A percentile compares a stretch with the other conserved stretches of the same genome.
phyloP scores from a whole-genome alignment of 345 rosid genomes.

The Gossypium turneri region DNA sequence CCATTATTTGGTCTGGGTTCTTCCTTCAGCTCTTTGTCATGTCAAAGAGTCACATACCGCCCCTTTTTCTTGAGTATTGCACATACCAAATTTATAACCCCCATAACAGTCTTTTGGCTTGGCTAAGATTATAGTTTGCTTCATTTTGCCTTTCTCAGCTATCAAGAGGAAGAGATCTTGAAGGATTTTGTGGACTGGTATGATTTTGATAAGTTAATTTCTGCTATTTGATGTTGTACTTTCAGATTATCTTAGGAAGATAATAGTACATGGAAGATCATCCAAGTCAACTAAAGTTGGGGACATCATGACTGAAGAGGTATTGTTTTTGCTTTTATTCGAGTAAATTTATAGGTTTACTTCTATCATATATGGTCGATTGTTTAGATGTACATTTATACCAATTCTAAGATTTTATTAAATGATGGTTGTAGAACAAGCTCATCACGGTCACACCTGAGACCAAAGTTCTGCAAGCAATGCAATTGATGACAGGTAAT shows the following conservation, averaged over 20 bases:
- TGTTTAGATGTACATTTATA: not conserved
- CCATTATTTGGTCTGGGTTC: not conserved
- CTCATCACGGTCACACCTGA: slow-evolving; percentile 89
- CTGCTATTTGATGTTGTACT: slow-evolving; percentile 11
- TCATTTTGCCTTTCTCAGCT: not conserved
- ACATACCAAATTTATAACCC: not conserved
- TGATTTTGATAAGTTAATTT: not conserved
- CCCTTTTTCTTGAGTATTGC: not conserved
- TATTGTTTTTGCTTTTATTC: slow-evolving; percentile 18
- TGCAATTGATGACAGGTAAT: slow-evolving; percentile 97
- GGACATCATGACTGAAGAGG: slow-evolving; percentile 99
- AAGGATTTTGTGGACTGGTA: not conserved
- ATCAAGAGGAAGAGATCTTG: not conserved
- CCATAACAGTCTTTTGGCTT: not conserved
- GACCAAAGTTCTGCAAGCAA: slow-evolving; percentile 92
- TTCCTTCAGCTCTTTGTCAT: not conserved
- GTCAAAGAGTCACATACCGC: not conserved
- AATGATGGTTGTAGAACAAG: slow-evolving; percentile 56
- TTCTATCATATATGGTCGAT: not conserved
- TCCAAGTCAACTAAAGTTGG: slow-evolving; percentile 98
- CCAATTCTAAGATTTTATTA: not conserved
- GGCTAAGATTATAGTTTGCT: not conserved
- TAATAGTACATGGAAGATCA: slow-evolving; percentile 96
- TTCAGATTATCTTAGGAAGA: slow-evolving; percentile 90
- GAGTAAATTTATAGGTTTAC: not conserved